Conservation (phyloP, 2,329 filamentous ascomycete genomes). For the Mycosphaerella sp. region DNA sequence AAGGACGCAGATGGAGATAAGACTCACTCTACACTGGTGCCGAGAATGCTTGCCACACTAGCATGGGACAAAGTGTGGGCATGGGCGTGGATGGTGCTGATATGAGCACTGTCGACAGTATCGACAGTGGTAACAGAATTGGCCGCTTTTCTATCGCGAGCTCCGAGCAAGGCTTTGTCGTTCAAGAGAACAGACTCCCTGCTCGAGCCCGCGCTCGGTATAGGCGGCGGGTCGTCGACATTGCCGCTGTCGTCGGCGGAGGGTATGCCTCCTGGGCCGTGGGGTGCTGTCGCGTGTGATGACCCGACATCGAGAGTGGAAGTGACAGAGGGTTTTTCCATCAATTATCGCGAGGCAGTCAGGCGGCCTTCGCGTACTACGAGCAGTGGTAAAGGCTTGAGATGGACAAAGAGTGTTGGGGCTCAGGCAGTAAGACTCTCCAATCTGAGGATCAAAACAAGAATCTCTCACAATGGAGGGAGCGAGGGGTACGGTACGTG, state of each 20-base stretch:
- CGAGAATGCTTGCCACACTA: conserved; percentile 18
- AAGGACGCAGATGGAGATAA: not conserved
- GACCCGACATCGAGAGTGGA: conserved; percentile 21
- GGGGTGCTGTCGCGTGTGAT: conserved; percentile 20
- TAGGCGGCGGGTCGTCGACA: conserved; percentile 29
- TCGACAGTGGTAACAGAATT: conserved; percentile 16
- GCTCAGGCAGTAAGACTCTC: not conserved
- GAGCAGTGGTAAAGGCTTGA: not conserved
- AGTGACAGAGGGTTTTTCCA: conserved; percentile 25
- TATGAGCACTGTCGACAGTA: conserved; percentile 14
- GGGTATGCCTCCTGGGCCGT: conserved; percentile 20
- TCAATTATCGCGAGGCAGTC: conserved; percentile 18
- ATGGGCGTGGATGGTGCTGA: conserved; percentile 15
- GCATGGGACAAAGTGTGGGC: conserved; percentile 21
- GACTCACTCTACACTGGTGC: conserved; percentile 21
- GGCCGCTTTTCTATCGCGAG: conserved; percentile 23
- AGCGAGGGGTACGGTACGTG: conserved; percentile 2
- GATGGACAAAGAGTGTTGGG: conserved; percentile 9
- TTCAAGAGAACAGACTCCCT: conserved; percentile 24
- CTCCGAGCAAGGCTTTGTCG: conserved; percentile 24
- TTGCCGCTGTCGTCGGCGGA: conserved; percentile 24
- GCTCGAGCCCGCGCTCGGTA: conserved; percentile 30
- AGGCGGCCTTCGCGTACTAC: conserved; percentile 11
- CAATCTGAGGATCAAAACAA: not conserved
- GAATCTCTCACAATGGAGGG: not conserved